phyloP scores from a whole-genome alignment of 225 moss, liverwort and hornwort genomes.

The Asterella californica region DNA sequence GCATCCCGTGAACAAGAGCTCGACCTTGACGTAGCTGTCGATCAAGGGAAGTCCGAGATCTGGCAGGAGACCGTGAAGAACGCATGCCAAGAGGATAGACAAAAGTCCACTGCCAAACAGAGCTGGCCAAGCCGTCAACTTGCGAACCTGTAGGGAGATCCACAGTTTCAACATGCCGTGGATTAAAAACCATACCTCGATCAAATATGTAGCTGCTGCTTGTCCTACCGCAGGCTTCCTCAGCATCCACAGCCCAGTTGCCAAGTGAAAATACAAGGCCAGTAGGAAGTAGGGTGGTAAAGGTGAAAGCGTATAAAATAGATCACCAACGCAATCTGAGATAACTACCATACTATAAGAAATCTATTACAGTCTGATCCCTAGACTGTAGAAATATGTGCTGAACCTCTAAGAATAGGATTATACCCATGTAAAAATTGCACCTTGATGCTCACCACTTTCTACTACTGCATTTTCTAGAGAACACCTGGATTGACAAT shows the following conservation, averaged over 20 bases:
- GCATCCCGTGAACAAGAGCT: background rate
- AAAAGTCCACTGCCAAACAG: background rate
- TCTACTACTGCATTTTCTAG: too few species aligned
- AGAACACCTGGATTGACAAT: background rate
- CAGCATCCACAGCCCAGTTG: background rate
- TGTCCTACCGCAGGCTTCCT: background rate
- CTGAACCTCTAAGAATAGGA: too few species aligned
- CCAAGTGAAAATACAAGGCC: background rate
- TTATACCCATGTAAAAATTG: too few species aligned
- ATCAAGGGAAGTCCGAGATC: background rate
- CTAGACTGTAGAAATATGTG: too few species aligned
- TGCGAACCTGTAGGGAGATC: conserved; percentile 2
- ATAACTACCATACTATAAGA: too few species aligned
- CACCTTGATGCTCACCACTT: too few species aligned
- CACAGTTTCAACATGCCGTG: conserved; percentile 1
- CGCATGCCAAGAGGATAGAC: background rate
- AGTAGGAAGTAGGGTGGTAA: background rate
- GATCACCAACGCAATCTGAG: too few species aligned
- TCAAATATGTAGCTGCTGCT: background rate
- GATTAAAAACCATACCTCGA: background rate
- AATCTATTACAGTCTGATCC: too few species aligned
- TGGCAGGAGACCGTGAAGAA: background rate
- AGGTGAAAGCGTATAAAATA: too few species aligned
- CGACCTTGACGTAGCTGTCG: background rate
- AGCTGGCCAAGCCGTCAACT: background rate